Conservation (phyloP, 495 filamentous ascomycete species). For the Hypoxylon fragiforme region DNA sequence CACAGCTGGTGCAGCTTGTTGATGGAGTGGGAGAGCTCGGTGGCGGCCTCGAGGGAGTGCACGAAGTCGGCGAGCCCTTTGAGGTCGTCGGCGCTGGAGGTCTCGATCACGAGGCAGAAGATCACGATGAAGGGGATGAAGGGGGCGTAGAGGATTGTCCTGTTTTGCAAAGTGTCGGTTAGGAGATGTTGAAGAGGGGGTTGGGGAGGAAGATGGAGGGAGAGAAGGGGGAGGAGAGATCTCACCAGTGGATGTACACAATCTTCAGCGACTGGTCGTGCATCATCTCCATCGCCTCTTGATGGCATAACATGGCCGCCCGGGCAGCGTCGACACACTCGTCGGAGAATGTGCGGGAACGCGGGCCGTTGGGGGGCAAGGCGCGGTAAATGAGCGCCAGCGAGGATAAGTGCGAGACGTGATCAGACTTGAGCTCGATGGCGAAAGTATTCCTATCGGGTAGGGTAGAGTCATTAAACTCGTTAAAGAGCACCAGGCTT, state of each 20-base stretch:
- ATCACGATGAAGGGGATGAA: constrained; percentile 72
- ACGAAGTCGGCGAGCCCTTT: constrained; percentile 59
- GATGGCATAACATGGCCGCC: constrained; percentile 56
- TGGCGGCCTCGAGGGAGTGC: constrained; percentile 55
- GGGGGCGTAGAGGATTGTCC: constrained; percentile 66
- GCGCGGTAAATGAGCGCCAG: constrained; percentile 66
- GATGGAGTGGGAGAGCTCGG: constrained; percentile 57
- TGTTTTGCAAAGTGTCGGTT: constrained; percentile 35
- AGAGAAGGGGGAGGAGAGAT: neutral
- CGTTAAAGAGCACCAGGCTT: constrained; percentile 29
- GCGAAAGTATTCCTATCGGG: constrained; percentile 45
- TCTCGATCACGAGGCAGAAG: constrained; percentile 69
- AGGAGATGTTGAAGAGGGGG: neutral
- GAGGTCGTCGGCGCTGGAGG: constrained; percentile 52
- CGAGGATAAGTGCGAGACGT: constrained; percentile 57
- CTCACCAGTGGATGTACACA: constrained; percentile 67
- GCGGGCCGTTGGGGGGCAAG: constrained; percentile 50
- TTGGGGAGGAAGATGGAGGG: neutral
- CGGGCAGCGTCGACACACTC: constrained; percentile 66
- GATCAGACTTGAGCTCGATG: constrained; percentile 58
- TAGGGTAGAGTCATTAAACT: constrained; percentile 22
- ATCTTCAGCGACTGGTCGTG: constrained; percentile 50
- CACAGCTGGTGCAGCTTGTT: constrained; percentile 62
- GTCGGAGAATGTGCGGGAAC: constrained; percentile 53
- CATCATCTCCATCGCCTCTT: constrained; percentile 55